phyloP scores from a whole-genome alignment of 768 basidiomycete species.

The Lactarius hatsudake region DNA sequence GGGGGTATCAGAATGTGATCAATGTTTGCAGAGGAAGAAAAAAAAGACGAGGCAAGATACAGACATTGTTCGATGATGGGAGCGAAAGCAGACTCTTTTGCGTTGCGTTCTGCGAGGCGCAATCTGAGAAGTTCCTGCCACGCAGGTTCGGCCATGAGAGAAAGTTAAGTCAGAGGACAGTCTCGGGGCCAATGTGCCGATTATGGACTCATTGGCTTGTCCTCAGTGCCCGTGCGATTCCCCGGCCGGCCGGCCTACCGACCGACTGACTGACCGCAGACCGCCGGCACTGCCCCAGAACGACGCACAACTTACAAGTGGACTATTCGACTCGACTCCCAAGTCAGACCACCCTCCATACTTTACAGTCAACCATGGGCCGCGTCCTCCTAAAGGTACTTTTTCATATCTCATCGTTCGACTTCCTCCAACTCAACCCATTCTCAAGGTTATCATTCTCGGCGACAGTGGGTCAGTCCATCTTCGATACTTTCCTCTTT shows the following conservation, averaged over 20 bases:
- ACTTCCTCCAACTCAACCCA: constrained; percentile 8
- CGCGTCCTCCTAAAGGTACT: constrained; percentile 81
- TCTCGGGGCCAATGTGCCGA: neutral
- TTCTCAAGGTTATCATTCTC: constrained; percentile 88
- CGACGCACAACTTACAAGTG: neutral
- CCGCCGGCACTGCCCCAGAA: neutral
- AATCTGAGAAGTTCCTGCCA: constrained; percentile 83
- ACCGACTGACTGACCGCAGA: neutral
- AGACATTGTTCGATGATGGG: constrained; percentile 91
- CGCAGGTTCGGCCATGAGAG: constrained; percentile 69
- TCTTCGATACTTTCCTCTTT: neutral
- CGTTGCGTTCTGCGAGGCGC: constrained; percentile 80
- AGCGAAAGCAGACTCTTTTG: constrained; percentile 74
- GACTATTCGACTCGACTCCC: constrained; percentile 1
- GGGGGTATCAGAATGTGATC: constrained; percentile 19
- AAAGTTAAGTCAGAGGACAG: constrained; percentile 12
- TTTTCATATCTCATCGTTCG: neutral
- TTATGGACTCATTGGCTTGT: neutral
- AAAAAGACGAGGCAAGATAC: constrained; percentile 33
- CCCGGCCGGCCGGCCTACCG: neutral
- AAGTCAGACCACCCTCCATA: constrained; percentile 23
- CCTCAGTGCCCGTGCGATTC: neutral
- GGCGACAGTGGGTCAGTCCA: constrained; percentile 89
- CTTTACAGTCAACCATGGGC: constrained; percentile 52
- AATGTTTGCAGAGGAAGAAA: constrained; percentile 23